phyloP scores from a whole-genome alignment of 2,329 filamentous ascomycete genomes.

The Plectosphaerella cucumerina region DNA sequence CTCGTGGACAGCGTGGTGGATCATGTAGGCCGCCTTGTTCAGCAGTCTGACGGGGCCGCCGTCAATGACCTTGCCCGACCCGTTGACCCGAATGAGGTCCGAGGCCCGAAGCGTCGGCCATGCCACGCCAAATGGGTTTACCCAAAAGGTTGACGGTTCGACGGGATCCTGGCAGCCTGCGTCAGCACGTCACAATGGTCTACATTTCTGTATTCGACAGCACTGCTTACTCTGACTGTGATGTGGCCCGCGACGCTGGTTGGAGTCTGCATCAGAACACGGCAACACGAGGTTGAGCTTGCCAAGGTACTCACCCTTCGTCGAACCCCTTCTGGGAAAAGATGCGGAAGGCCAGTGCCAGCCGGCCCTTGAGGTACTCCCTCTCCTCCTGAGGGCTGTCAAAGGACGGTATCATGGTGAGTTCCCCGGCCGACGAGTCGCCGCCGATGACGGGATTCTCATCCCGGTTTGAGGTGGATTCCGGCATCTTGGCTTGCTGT shows the following conservation, averaged over 20 bases:
- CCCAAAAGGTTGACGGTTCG: background rate
- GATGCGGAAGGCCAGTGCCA: slow-evolving; percentile 53
- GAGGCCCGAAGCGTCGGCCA: slow-evolving; percentile 23
- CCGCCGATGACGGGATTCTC: no score
- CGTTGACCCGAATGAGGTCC: slow-evolving; percentile 64
- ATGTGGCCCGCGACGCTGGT: background rate
- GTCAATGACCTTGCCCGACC: slow-evolving; percentile 52
- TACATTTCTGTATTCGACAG: background rate
- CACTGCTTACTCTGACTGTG: background rate
- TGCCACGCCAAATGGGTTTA: background rate
- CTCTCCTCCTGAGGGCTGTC: slow-evolving; percentile 30
- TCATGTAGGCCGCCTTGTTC: slow-evolving; percentile 35
- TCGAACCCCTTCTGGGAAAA: slow-evolving; percentile 55
- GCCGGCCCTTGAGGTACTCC: slow-evolving; percentile 48
- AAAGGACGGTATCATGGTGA: no score
- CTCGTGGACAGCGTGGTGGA: slow-evolving; percentile 43
- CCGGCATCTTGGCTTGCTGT: no score
- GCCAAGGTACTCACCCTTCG: slow-evolving; percentile 34
- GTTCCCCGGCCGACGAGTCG: no score
- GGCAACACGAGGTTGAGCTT: no score
- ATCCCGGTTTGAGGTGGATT: no score
- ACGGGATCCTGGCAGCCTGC: background rate
- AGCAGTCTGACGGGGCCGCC: slow-evolving; percentile 43
- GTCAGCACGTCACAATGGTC: background rate
- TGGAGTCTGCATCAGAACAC: background rate